Evolutionary conservation across 805 yeast species (phyloP).

Genomic region (Teunomyces gatunensis): DNA sequence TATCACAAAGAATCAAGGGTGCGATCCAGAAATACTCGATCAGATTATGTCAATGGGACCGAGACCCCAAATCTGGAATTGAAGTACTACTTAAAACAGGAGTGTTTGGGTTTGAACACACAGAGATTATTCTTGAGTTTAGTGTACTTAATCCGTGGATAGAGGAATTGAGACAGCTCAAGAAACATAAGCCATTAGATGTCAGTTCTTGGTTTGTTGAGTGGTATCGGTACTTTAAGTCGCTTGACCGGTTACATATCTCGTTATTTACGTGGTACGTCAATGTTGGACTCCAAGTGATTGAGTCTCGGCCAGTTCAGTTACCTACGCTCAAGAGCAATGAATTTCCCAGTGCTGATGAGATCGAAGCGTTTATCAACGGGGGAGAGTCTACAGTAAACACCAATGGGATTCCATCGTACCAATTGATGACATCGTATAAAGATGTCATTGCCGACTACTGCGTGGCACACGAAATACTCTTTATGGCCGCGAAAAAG

Average conservation of each 20-base stretch:
- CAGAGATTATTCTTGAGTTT: slow-evolving; percentile 23
- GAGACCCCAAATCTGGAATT: not conserved
- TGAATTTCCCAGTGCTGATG: not conserved
- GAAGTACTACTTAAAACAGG: not conserved
- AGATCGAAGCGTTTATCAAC: slow-evolving; percentile 1
- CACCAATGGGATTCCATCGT: slow-evolving; percentile 41
- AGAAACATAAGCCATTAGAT: not conserved
- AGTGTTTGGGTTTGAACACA: not conserved
- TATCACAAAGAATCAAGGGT: not conserved
- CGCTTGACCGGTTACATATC: not conserved
- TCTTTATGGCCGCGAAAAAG: slow-evolving; percentile 34
- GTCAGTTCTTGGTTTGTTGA: not conserved
- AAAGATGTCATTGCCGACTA: slow-evolving; percentile 63
- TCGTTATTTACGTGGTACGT: slow-evolving; percentile 18
- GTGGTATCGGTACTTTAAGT: not conserved
- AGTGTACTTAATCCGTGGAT: slow-evolving; percentile 39
- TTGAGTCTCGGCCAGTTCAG: slow-evolving; percentile 4
- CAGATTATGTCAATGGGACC: not conserved
- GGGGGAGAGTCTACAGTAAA: slow-evolving; percentile 6
- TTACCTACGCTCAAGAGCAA: slow-evolving; percentile 14
- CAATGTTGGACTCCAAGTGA: slow-evolving; percentile 11
- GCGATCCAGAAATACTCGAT: slow-evolving; percentile 2
- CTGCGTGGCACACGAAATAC: slow-evolving; percentile 51
- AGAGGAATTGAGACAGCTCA: slow-evolving; percentile 12
- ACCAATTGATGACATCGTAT: slow-evolving; percentile 47